A percentile compares a stretch with the other conserved stretches of the same genome.
These are phyloP conservation scores for Ilex aquifolium DNA, from an alignment of 257 asterid genomes.

Conservation along the genomic window DNA sequence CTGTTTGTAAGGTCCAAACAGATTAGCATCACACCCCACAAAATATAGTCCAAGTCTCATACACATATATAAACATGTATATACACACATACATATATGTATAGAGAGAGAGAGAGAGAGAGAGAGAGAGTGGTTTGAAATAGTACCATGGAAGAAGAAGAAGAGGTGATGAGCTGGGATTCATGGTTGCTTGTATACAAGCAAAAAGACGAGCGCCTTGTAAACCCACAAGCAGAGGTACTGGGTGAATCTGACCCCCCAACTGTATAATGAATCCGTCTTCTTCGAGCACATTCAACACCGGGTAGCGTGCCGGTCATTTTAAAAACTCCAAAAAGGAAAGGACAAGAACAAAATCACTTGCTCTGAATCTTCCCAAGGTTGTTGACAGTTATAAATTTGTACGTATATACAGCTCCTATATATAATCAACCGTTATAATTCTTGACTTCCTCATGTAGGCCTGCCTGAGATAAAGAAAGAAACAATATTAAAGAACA, in stretches of 20 bases:
- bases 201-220: slow-evolving; percentile 45
- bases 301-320: slow-evolving; percentile 74
- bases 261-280: slow-evolving; percentile 45
- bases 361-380: too few species aligned
- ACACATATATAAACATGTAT: not conserved
- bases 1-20: slow-evolving; percentile 12
- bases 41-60: too few species aligned
- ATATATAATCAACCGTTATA: too few species aligned
- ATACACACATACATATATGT: not conserved
- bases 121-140: not conserved
- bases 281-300: slow-evolving; percentile 59
- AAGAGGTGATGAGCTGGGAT: slow-evolving; percentile 16
- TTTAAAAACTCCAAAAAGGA: not conserved
- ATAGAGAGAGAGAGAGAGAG: not conserved
- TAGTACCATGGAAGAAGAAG: slow-evolving; percentile 25
- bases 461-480: too few species aligned
- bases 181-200: slow-evolving; percentile 34
- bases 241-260: slow-evolving; percentile 16
- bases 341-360: too few species aligned
- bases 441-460: too few species aligned
- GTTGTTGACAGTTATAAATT: too few species aligned
- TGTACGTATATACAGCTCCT: too few species aligned
- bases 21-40: too few species aligned
- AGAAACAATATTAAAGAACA: too few species aligned
- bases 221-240: not conserved